These are phyloP conservation scores for Boletus tomentosulus DNA, from an alignment of 768 basidiomycete species.

Conservation along the genomic window DNA sequence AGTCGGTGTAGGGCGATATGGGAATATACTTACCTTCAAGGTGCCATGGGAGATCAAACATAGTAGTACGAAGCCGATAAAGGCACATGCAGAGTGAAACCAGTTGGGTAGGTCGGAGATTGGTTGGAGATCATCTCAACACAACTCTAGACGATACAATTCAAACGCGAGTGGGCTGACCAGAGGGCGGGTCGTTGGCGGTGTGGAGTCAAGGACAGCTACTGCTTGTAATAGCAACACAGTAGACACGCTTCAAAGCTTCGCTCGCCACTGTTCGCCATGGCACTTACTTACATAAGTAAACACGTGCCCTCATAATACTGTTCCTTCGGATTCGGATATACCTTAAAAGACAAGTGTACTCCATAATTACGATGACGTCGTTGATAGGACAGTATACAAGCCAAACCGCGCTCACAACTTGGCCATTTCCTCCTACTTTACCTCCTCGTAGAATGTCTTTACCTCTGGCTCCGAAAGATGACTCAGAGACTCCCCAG, in stretches of 20 bases:
- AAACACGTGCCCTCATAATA: too few relatives aligned
- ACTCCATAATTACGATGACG: slow-evolving; percentile 9
- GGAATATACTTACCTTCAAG: slow-evolving; percentile 24
- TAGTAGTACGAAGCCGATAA: slow-evolving; percentile 49
- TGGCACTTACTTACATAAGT: too few relatives aligned
- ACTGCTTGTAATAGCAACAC: not conserved
- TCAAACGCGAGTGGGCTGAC: slow-evolving; percentile 1
- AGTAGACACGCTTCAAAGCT: too few relatives aligned
- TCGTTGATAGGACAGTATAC: slow-evolving; percentile 11
- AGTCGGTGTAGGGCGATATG: not conserved
- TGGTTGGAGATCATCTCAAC: slow-evolving; percentile 24
- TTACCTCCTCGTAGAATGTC: slow-evolving; percentile 44
- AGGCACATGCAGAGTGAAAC: slow-evolving; percentile 48
- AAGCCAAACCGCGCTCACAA: not conserved
- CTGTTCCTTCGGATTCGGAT: not conserved
- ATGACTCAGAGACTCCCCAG: slow-evolving; percentile 55
- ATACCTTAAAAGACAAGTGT: slow-evolving; percentile 6
- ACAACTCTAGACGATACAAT: slow-evolving; percentile 17
- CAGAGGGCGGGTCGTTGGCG: slow-evolving; percentile 2
- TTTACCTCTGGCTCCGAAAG: slow-evolving; percentile 57
- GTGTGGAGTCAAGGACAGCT: slow-evolving; percentile 3
- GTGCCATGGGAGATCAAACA: slow-evolving; percentile 63
- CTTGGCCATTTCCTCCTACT: not conserved
- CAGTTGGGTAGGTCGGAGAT: slow-evolving; percentile 17
- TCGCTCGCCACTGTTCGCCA: too few relatives aligned